Percentiles rank a stretch among this genome's conserved stretches.
Evolutionary conservation across 2,329 filamentous ascomycete species (phyloP).

Genomic region (Alternaria tenuissima): DNA sequence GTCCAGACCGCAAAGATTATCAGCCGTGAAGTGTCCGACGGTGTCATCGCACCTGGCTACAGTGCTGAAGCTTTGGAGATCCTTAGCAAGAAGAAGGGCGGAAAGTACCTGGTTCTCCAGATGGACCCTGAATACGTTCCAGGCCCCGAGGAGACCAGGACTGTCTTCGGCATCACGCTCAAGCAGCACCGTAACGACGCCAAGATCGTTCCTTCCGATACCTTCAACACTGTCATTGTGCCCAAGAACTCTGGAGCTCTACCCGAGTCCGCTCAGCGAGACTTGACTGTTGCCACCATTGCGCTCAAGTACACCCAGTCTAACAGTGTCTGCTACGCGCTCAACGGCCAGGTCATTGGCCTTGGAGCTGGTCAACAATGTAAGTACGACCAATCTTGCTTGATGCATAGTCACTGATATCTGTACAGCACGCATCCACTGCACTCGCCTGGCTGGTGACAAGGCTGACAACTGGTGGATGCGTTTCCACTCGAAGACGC

Average conservation of each 20-base stretch:
- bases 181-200: constrained; percentile 94
- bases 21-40: constrained; percentile 96
- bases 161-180: constrained; percentile 88
- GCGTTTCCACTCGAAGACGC: constrained; percentile 90
- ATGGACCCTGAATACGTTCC: constrained; percentile 91
- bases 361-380: constrained; percentile 95
- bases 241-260: constrained; percentile 79
- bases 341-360: constrained; percentile 91
- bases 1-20: constrained; percentile 89
- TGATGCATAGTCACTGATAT: constrained; percentile 7
- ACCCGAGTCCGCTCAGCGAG: constrained; percentile 82
- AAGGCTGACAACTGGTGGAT: constrained; percentile 99
- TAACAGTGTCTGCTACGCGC: constrained; percentile 97
- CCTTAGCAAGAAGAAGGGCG: constrained; percentile 96
- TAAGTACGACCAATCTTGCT: constrained; percentile 25
- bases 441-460: constrained; percentile 94
- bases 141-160: constrained; percentile 76
- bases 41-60: constrained; percentile 91
- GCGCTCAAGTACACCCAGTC: constrained; percentile 97
- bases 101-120: constrained; percentile 94
- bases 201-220: constrained; percentile 78
- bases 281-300: constrained; percentile 94
- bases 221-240: constrained; percentile 85
- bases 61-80: constrained; percentile 86
- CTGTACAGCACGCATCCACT: constrained; percentile 80